Base-by-base conservation (phyloP, 768 basidiomycete species). In the Auriscalpium vulgare region DNA sequence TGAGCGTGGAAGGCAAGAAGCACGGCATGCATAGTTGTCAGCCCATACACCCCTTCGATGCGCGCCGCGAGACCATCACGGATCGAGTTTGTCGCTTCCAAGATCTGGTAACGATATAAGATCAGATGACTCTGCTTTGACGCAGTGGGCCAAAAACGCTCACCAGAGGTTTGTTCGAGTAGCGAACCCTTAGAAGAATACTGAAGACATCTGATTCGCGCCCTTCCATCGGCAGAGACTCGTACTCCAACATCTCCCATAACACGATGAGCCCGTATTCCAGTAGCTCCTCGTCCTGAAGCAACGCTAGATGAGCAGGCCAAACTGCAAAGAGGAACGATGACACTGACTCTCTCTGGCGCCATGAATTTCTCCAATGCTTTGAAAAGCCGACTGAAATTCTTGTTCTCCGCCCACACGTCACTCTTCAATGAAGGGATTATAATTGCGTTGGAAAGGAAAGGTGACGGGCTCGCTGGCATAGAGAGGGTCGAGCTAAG, bases 211-310 rank as follows among this genome's bases (percentile, higher is more conserved):
- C 86, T 10, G 81, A 78, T 72, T 95, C 92, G 57, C 80, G 81
- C 47, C 89, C 88, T 67, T 94, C 91, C 11, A 95, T 72, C 59
- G 84, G 78, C 35, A 76, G 68, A 21, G 81, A 75, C 66, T 92
- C 89, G 61, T 85, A 79, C 64, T 86, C 86, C 6, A 95, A 71
- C 65, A 92, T 75, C 68, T 94, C 91, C 87, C 88, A 94, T 10
- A 92, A 65, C 36, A 89, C 74, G 56, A 93, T 87, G 60, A 95
- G 71, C 29, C 83, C 91, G 63, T 91, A 89, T 66, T 88, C 85
- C 29, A 93, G 73, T 53, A 79, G 74, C 60, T 85, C 81, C 48
- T 79, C 78, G 50, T 72, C 72, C 88, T 94, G 65, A 37, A 52
- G 50, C 5, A 51, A 40, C n/a, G 55, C 16, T 29, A 56, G 47